phyloP scores from a whole-genome alignment of 2,329 filamentous ascomycete genomes.

The Diplocarpon mali region DNA sequence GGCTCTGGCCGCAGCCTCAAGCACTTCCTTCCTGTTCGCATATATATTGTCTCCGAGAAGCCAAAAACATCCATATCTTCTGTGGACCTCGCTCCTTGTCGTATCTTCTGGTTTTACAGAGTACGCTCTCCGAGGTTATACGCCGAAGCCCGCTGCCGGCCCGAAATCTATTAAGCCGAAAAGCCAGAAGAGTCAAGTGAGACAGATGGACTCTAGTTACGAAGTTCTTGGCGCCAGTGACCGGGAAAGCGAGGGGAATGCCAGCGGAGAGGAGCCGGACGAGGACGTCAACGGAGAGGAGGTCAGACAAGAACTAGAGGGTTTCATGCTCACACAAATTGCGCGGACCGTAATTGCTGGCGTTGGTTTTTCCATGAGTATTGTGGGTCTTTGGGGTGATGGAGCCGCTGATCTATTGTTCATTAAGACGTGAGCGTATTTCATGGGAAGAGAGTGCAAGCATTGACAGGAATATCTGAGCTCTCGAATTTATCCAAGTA shows the following conservation, averaged over 20 bases:
- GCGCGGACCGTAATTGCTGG: constrained; percentile 43
- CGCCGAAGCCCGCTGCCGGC: constrained; percentile 5
- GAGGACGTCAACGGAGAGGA: constrained; percentile 49
- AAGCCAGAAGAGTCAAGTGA: constrained; percentile 14
- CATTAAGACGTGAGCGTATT: constrained; percentile 19
- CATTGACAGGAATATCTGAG: neutral
- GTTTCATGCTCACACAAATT: constrained; percentile 41
- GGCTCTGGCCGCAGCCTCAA: constrained; percentile 56
- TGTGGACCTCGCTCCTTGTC: constrained; percentile 70
- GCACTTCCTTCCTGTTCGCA: constrained; percentile 63
- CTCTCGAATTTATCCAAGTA: too few relatives aligned
- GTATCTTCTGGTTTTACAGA: constrained; percentile 38
- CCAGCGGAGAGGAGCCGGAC: constrained; percentile 37
- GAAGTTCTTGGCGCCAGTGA: constrained; percentile 44
- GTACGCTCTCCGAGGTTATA: constrained; percentile 14
- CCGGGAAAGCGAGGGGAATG: constrained; percentile 34
- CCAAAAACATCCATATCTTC: constrained; percentile 74
- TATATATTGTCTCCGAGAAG: constrained; percentile 65
- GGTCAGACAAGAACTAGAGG: constrained; percentile 44
- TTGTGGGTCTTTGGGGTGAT: constrained; percentile 58
- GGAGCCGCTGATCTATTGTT: constrained; percentile 31
- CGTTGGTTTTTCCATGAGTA: constrained; percentile 47
- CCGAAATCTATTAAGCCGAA: constrained; percentile 25
- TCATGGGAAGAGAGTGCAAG: too few relatives aligned
- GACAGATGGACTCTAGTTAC: constrained; percentile 56